Conservation (phyloP, 352 stramenopile genomes). For the Phytophthora agathidicida region DNA sequence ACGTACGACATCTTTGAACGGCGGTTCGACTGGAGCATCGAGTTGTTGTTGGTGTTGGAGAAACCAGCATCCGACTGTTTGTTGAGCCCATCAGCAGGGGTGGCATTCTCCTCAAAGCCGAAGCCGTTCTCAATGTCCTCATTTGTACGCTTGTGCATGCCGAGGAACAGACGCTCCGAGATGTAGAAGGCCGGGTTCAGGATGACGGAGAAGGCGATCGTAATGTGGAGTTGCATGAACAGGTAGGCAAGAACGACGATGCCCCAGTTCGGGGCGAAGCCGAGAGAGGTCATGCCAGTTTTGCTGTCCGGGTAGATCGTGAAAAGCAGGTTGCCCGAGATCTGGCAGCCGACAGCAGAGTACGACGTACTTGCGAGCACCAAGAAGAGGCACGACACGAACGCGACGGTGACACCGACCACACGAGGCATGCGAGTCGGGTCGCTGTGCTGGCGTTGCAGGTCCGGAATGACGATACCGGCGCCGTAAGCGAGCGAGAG, state of each 20-base stretch:
- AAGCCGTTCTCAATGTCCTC: constrained; percentile 36
- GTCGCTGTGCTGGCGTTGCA: constrained; percentile 67
- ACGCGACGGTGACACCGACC: constrained; percentile 53
- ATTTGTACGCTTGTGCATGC: constrained; percentile 50
- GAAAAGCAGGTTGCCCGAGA: constrained; percentile 72
- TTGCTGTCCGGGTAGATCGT: constrained; percentile 55
- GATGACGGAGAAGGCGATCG: constrained; percentile 52
- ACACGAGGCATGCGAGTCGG: constrained; percentile 69
- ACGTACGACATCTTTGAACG: constrained; percentile 54
- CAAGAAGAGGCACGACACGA: constrained; percentile 62
- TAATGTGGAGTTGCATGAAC: constrained; percentile 68
- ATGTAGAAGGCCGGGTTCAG: constrained; percentile 56
- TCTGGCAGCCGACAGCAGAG: constrained; percentile 67
- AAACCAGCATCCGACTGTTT: constrained; percentile 29
- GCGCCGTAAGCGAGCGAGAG: constrained; percentile 68
- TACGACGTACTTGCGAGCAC: constrained; percentile 51
- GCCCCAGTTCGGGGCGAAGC: constrained; percentile 50
- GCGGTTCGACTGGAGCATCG: constrained; percentile 9
- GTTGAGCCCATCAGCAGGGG: constrained; percentile 4
- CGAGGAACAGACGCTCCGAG: constrained; percentile 46
- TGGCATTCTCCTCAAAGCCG: constrained; percentile 16
- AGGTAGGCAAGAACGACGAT: constrained; percentile 53
- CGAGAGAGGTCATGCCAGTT: constrained; percentile 37
- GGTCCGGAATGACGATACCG: constrained; percentile 64
- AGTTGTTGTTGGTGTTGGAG: constrained; percentile 18